Evolutionary conservation across 2,329 filamentous ascomycete genomes (phyloP).

Genomic region (Aspergillus tubingensis): DNA sequence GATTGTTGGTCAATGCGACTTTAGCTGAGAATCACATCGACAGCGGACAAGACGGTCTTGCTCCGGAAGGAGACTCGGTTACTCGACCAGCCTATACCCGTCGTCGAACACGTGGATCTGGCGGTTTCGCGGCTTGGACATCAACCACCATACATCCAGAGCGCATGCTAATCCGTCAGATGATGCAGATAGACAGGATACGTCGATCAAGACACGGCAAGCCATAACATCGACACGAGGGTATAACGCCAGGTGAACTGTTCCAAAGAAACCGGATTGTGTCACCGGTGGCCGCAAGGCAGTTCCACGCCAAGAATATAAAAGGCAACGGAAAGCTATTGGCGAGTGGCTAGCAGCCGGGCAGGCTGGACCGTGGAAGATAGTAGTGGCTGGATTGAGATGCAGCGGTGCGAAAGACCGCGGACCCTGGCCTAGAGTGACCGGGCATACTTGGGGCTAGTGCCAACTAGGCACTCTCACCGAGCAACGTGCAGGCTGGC

Average conservation of each 20-base stretch:
- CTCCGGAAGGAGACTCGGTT: background rate
- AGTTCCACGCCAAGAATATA: background rate
- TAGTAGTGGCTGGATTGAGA: background rate
- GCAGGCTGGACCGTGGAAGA: background rate
- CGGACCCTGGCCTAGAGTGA: background rate
- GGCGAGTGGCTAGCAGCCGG: background rate
- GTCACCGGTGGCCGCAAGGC: background rate
- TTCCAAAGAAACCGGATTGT: background rate
- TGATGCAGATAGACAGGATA: background rate
- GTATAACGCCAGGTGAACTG: background rate
- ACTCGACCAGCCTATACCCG: background rate
- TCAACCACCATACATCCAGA: background rate
- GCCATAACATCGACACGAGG: background rate
- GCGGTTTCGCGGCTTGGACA: background rate
- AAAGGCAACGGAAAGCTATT: background rate
- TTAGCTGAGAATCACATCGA: background rate
- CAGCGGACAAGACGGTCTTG: background rate
- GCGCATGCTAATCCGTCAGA: background rate
- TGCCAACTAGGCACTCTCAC: background rate
- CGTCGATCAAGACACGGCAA: background rate
- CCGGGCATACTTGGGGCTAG: background rate
- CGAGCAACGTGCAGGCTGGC: background rate
- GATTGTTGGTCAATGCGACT: background rate
- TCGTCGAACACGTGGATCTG: background rate
- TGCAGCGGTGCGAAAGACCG: background rate